A percentile compares a stretch with the other conserved stretches of the same genome.
Evolutionary conservation across 2,329 filamentous ascomycete species (phyloP).

Genomic region (Neurospora crassa): DNA sequence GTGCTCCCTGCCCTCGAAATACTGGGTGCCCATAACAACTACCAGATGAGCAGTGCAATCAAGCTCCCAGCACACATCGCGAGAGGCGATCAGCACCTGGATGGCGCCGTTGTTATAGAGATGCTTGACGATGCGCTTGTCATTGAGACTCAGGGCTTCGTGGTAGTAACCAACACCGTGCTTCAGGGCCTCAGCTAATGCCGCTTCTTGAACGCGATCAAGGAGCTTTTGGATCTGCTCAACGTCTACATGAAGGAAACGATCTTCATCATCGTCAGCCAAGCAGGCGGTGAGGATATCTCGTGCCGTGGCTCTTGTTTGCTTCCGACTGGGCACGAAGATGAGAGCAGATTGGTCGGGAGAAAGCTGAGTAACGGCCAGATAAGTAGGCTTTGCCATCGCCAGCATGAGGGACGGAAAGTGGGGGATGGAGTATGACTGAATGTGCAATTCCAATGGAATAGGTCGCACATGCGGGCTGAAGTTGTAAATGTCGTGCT

Average conservation of each 20-base stretch:
- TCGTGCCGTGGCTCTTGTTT: conserved; percentile 76
- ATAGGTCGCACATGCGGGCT: conserved; percentile 84
- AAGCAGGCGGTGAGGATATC: conserved; percentile 83
- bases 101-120: conserved; percentile 84
- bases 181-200: conserved; percentile 77
- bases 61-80: conserved; percentile 95
- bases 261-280: conserved; percentile 83
- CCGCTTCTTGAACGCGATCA: conserved; percentile 73
- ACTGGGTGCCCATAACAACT: conserved; percentile 95
- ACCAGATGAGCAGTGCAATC: conserved; percentile 82
- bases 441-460: conserved; percentile 85
- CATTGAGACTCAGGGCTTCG: conserved; percentile 77
- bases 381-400: conserved; percentile 91
- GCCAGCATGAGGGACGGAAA: conserved; percentile 97
- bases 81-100: conserved; percentile 65
- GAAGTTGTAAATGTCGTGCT: conserved; percentile 98
- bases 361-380: conserved; percentile 80
- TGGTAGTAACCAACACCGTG: conserved; percentile 98
- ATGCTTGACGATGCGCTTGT: conserved; percentile 90
- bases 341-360: conserved; percentile 81
- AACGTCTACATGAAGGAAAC: conserved; percentile 78
- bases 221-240: conserved; percentile 77
- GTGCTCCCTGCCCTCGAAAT: conserved; percentile 92
- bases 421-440: conserved; percentile 91
- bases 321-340: conserved; percentile 89